Base-by-base conservation (phyloP, 2,329 filamentous ascomycete genomes). In the Hypocreales sp. region DNA sequence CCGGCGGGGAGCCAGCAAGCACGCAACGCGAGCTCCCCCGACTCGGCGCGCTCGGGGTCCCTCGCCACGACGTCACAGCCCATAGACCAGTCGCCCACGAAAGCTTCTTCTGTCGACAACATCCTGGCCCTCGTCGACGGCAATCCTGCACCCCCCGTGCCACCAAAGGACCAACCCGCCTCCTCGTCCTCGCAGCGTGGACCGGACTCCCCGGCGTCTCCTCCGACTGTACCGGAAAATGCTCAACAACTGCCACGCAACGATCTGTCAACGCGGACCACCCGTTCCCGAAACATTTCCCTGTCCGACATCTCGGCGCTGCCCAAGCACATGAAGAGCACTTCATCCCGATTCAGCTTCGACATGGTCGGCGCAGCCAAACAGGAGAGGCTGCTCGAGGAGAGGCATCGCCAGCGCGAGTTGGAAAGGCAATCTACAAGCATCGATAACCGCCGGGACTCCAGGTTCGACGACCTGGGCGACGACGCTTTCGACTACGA, bases 291-390 rank as follows among this genome's bases (percentile, higher is more conserved):
- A 20, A 64, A 68, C 29, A 44, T 60, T 4, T 73, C 66, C n/a
- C 32, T 61, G 1, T 64, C 65, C 0, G 58, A 58, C 4, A 44
- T 56, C 3, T 65, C 62, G 6, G 59, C 64, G 1, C 34, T 75
- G 19, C 72, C 71, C 3, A 66, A 55, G 33, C 71, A 76, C 35
- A 76, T 77, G 71, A 77, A 75, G 50, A 84, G 79, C 45, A 80
- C 75, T 8, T 80, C 79, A 0, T 83, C 78, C 0, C 62, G 80
- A 10, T 86, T 87, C 44, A 86, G 79, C 40, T 87, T 87, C 41
- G 79, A 86, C 41, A 80, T 84, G 61, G 67, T 74, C 11, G 76
- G 75, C 5, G 70, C 70, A 5, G 77, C 77, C 10, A 65, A 69
- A 32, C 63, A 74, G 40, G 72, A 77, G 47, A 77, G 73, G 47